A percentile compares a stretch with the other conserved stretches of the same genome.
Conservation (phyloP, 2,329 filamentous ascomycete genomes). For the Colletotrichum cuscutae region DNA sequence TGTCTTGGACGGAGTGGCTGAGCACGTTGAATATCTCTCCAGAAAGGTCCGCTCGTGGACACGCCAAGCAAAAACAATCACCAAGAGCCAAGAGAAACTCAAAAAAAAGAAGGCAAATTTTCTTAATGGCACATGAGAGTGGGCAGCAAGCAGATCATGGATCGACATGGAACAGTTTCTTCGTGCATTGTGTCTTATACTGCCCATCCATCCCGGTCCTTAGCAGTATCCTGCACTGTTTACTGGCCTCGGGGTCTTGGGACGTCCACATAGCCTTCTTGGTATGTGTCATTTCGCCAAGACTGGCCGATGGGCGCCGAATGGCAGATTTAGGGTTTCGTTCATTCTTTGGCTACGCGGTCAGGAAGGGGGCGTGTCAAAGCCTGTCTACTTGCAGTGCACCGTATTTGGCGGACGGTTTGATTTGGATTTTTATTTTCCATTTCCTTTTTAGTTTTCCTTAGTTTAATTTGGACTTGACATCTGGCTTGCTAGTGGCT, state of each 20-base stretch:
- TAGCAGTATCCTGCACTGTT: neutral
- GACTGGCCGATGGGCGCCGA: slow-evolving; percentile 19
- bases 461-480: neutral
- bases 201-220: neutral
- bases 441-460: neutral
- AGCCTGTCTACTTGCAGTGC: neutral
- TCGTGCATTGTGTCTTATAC: neutral
- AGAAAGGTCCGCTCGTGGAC: neutral
- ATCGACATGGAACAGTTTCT: neutral
- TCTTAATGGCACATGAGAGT: neutral
- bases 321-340: slow-evolving; percentile 10
- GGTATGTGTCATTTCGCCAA: slow-evolving; percentile 30
- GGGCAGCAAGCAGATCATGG: neutral
- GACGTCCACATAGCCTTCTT: slow-evolving; percentile 15
- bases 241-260: slow-evolving; percentile 12
- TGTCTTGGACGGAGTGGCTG: slow-evolving; percentile 10
- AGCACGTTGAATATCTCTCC: neutral
- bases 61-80: slow-evolving; percentile 4
- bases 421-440: neutral
- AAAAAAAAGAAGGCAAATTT: neutral
- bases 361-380: neutral
- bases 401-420: neutral
- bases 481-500: neutral
- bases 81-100: neutral
- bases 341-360: neutral